Evolutionary conservation across 2,329 filamentous ascomycete genomes (phyloP).

Genomic region (Colletotrichum abscissum): DNA sequence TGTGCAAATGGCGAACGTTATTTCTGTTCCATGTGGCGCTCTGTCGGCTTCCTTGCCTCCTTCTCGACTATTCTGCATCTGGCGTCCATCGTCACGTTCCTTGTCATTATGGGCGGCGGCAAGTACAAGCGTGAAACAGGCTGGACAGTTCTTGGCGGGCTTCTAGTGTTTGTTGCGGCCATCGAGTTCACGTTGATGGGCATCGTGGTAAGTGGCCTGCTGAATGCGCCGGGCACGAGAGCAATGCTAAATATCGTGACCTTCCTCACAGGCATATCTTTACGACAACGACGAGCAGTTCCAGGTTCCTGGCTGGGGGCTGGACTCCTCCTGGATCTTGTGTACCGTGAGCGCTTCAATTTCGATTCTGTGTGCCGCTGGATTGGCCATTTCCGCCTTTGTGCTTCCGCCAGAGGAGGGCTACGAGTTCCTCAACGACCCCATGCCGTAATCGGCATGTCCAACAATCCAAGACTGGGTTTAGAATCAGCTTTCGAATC

Average conservation of each 20-base stretch:
- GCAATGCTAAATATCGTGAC: not conserved
- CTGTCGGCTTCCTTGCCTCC: constrained; percentile 87
- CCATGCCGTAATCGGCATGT: constrained; percentile 39
- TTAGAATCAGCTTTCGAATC: not conserved
- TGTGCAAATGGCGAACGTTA: constrained; percentile 73
- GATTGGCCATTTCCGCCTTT: constrained; percentile 74
- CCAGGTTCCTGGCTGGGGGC: constrained; percentile 79
- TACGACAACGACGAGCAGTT: constrained; percentile 88
- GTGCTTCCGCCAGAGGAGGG: constrained; percentile 83
- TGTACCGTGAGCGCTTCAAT: constrained; percentile 67
- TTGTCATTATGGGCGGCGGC: constrained; percentile 81
- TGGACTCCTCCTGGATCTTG: constrained; percentile 84
- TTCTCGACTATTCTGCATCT: constrained; percentile 86
- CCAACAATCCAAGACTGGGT: too few relatives aligned
- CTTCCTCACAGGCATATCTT: constrained; percentile 74
- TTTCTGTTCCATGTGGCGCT: constrained; percentile 95
- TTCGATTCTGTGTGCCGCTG: constrained; percentile 63
- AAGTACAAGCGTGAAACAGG: constrained; percentile 83
- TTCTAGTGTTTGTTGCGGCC: constrained; percentile 74
- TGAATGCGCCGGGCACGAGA: constrained; percentile 7
- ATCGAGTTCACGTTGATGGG: constrained; percentile 82
- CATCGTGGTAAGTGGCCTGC: constrained; percentile 75
- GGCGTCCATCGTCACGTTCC: constrained; percentile 82
- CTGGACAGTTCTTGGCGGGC: constrained; percentile 79
- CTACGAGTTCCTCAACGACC: constrained; percentile 76